Conservation (phyloP, 371 early-diverging fungal genomes). For the Smittium culicis region DNA sequence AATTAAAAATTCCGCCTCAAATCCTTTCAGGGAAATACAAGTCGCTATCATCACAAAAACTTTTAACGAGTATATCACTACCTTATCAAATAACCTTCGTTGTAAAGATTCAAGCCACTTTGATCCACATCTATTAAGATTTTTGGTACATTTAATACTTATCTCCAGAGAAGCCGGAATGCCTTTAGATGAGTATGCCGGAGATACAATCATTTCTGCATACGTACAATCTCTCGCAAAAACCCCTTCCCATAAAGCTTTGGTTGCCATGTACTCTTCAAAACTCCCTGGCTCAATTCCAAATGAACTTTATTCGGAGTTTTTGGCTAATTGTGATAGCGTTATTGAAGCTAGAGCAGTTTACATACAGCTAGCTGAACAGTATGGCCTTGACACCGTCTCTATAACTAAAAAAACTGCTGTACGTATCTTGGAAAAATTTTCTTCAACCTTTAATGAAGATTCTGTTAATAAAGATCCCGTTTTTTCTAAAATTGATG, state of each 20-base stretch:
- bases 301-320: conserved; percentile 22
- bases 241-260: conserved; percentile 14
- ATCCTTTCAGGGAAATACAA: conserved; percentile 25
- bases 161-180: conserved; percentile 11
- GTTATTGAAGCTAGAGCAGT: conserved; percentile 12
- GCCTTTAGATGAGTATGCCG: conserved; percentile 10
- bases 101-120: background rate
- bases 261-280: conserved; percentile 25
- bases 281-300: conserved; percentile 18
- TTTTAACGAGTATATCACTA: conserved; percentile 14
- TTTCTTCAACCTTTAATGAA: background rate
- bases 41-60: conserved; percentile 13
- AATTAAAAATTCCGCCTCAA: conserved; percentile 10
- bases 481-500: conserved; percentile 17
- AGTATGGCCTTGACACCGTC: conserved; percentile 16
- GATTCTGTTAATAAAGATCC: too few species aligned
- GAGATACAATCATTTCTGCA: conserved; percentile 12
- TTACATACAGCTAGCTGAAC: conserved; percentile 21
- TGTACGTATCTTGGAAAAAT: conserved; percentile 9
- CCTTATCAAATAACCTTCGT: background rate
- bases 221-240: conserved; percentile 18
- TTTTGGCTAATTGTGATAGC: conserved; percentile 6
- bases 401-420: conserved; percentile 20
- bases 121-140: conserved; percentile 16
- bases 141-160: conserved; percentile 25